Evolutionary conservation across 495 filamentous ascomycete species (phyloP).

Genomic region (Cudoniella acicularis): DNA sequence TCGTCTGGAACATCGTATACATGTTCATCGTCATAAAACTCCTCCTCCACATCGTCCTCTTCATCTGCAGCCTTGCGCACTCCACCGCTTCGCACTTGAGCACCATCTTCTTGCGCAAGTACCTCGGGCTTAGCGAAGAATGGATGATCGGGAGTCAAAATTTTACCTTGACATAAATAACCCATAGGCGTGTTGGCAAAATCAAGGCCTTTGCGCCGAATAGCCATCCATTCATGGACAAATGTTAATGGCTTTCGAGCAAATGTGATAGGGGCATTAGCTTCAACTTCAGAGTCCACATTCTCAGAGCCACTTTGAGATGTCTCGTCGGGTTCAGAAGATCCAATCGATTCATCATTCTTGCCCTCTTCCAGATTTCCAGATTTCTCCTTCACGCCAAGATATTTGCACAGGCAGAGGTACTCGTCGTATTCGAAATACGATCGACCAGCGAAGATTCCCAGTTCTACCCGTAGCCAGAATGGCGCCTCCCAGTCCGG

Average conservation of each 20-base stretch:
- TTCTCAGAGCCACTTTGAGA: too few relatives aligned
- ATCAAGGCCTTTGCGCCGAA: slow-evolving; percentile 46
- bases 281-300: not conserved
- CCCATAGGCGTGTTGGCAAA: slow-evolving; percentile 53
- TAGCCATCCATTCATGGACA: slow-evolving; percentile 47
- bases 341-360: not conserved
- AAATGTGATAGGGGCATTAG: not conserved
- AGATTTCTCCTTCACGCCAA: not conserved
- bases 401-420: not conserved
- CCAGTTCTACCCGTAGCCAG: slow-evolving; percentile 48
- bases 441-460: slow-evolving; percentile 51
- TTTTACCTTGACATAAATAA: slow-evolving; percentile 42
- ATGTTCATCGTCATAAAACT: too few relatives aligned
- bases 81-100: too few relatives aligned
- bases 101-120: too few relatives aligned
- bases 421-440: slow-evolving; percentile 46
- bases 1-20: too few relatives aligned
- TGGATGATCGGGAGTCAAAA: slow-evolving; percentile 31
- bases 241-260: slow-evolving; percentile 25
- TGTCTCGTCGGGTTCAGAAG: not conserved
- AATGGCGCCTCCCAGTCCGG: slow-evolving; percentile 30
- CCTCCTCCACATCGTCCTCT: too few relatives aligned
- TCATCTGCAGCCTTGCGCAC: too few relatives aligned
- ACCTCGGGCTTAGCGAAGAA: too few relatives aligned
- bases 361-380: not conserved